Base-by-base conservation (phyloP, 345 rosid genomes). In the Lumnitzera racemosa region DNA sequence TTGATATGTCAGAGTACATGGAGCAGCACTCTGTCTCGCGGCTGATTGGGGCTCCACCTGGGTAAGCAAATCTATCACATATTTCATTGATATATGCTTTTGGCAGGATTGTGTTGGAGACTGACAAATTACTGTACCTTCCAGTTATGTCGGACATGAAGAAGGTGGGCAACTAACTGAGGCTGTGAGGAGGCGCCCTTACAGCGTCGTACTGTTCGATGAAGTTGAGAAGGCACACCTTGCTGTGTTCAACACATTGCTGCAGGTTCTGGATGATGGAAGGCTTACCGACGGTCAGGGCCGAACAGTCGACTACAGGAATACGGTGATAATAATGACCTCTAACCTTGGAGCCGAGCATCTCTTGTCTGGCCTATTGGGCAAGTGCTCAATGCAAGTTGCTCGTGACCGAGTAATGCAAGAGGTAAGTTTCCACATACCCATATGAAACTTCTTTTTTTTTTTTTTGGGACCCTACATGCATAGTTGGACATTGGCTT, bases 141-240 rank as follows among this genome's bases (percentile, higher is more conserved):
- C 27, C 68, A 89, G 95, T 63, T 91, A 92, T 58, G 90, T 92
- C 15, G 98, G 98, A 56, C 98, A 92, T 2, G 96, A 89, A 56
- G 91, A 92, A 84, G 96, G 98, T 29, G 98, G 98, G 10, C 97
- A 92, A 47, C 78, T 92, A 1, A 92, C 98, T 0, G 97, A 92
- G 56, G 96, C 96, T 24, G 96, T 92, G 48, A 85, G 97, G 76
- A 78, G 97, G 29, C 70, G 97, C 47, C 97, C 97, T 9, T 92
- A 82, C 46, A 85, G 97, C 36, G 96, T 89, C 0, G 72, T 89
- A 7, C 69, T 92, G 14, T 92, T 92, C 55, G 97, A 92, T 61
- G 96, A 89, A 77, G 98, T 89, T 54, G 98, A 92, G 77, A 92
- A 89, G 59, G 96, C 98, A 9, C 98, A 87, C 49, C 68, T 83